Conservation (phyloP, 192 early-diverging fungal genomes). For the Coemansia sp. region DNA sequence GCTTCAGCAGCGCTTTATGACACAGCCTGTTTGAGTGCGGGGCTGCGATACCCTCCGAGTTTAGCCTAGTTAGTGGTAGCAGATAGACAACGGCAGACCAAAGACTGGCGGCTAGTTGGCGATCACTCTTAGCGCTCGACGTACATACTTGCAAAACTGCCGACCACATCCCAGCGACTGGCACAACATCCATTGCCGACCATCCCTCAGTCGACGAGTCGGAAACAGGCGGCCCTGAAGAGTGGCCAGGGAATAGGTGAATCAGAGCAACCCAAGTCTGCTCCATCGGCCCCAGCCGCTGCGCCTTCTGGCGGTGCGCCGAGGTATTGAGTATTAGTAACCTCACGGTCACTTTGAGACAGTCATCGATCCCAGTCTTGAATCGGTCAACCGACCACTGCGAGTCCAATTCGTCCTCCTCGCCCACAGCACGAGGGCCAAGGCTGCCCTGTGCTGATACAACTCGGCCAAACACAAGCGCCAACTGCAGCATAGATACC, state of each 20-base stretch:
- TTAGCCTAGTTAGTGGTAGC: slow-evolving; percentile 32
- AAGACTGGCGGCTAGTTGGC: neutral
- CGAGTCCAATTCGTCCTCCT: slow-evolving; percentile 24
- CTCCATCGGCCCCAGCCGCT: slow-evolving; percentile 9
- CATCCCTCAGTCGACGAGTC: neutral
- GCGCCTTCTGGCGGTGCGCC: neutral
- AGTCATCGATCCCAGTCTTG: slow-evolving; percentile 25
- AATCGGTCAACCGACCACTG: slow-evolving; percentile 16
- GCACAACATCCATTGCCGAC: slow-evolving; percentile 3
- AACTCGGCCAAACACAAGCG: slow-evolving; percentile 13
- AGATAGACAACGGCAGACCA: slow-evolving; percentile 35
- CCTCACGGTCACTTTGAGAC: slow-evolving; percentile 15
- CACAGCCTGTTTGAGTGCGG: slow-evolving; percentile 16
- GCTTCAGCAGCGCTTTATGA: slow-evolving; percentile 12
- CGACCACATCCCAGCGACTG: slow-evolving; percentile 20
- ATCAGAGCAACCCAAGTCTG: slow-evolving; percentile 34
- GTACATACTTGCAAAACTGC: slow-evolving; percentile 12
- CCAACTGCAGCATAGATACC: slow-evolving; percentile 29
- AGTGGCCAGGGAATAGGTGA: slow-evolving; percentile 18
- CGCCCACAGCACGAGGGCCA: slow-evolving; percentile 36
- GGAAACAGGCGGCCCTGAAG: neutral
- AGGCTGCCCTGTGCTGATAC: neutral
- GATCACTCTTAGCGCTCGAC: neutral
- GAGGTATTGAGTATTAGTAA: slow-evolving; percentile 2
- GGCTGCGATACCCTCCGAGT: slow-evolving; percentile 42